A percentile compares a stretch with the other conserved stretches of the same genome.
Conservation (phyloP, 2,329 filamentous ascomycete genomes). For the Seiridium cupressi region DNA sequence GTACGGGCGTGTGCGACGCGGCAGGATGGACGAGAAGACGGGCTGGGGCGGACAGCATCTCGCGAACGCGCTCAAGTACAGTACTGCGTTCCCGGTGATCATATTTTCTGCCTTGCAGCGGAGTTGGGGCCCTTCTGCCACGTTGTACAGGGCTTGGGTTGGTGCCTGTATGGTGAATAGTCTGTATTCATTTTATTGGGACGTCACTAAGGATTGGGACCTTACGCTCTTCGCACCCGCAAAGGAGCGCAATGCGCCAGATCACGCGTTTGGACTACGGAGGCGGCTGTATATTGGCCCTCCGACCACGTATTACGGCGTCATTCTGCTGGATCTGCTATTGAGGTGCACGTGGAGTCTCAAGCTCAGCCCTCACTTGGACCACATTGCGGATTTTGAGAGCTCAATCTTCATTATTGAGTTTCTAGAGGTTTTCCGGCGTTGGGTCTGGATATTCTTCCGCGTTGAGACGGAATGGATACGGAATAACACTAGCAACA, state of each 20-base stretch:
- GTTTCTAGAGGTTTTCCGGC: constrained; percentile 78
- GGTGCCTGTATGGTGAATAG: constrained; percentile 78
- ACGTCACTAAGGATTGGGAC: constrained; percentile 95
- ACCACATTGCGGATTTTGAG: constrained; percentile 84
- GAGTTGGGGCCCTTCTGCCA: constrained; percentile 41
- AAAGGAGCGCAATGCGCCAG: constrained; percentile 55
- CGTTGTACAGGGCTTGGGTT: constrained; percentile 62
- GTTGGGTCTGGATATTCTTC: constrained; percentile 98
- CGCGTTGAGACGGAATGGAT: constrained; percentile 93
- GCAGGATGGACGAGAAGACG: constrained; percentile 48
- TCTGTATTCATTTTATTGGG: constrained; percentile 97
- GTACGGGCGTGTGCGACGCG: constrained; percentile 67
- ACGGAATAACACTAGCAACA: constrained; percentile 39
- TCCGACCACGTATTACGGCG: constrained; percentile 76
- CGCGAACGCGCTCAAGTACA: constrained; percentile 92
- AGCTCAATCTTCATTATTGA: constrained; percentile 86
- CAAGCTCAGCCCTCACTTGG: constrained; percentile 79
- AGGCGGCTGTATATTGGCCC: constrained; percentile 70
- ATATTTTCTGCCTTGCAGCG: constrained; percentile 74
- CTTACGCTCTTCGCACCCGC: constrained; percentile 71
- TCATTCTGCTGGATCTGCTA: constrained; percentile 74
- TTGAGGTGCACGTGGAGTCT: constrained; percentile 89
- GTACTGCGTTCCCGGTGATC: constrained; percentile 91
- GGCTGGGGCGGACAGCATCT: constrained; percentile 85
- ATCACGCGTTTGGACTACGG: constrained; percentile 76